phyloP scores from a whole-genome alignment of 1,284 basidiomycete genomes.

The Marasmius fiardii region DNA sequence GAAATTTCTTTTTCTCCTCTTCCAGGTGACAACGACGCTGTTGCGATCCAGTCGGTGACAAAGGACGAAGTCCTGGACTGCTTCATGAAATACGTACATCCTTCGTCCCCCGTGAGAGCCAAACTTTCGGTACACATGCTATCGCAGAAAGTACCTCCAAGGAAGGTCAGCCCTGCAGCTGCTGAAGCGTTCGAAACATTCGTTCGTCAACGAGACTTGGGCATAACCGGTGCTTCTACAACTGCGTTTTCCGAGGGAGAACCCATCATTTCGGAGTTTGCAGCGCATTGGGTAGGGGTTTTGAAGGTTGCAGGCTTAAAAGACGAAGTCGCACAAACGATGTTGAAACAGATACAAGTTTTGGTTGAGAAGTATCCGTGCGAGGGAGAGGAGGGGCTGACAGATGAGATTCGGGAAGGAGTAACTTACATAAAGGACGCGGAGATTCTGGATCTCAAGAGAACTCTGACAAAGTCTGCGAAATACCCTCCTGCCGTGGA shows the following conservation, averaged over 20 bases:
- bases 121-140: constrained; percentile 83
- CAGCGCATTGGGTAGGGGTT: constrained; percentile 36
- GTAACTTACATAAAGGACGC: constrained; percentile 54
- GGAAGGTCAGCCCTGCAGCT: constrained; percentile 65
- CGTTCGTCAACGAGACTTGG: constrained; percentile 50
- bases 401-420: constrained; percentile 42
- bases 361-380: constrained; percentile 53
- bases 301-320: constrained; percentile 20
- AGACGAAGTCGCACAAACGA: constrained; percentile 27
- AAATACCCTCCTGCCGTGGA: not conserved
- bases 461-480: constrained; percentile 1
- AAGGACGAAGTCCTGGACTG: constrained; percentile 80
- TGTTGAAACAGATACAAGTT: constrained; percentile 50
- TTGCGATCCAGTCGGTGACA: constrained; percentile 57
- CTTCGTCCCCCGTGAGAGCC: constrained; percentile 61
- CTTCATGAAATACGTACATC: constrained; percentile 72
- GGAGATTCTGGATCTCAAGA: constrained; percentile 75
- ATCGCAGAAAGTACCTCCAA: constrained; percentile 60
- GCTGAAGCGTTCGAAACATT: constrained; percentile 60
- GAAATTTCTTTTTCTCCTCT: constrained; percentile 10
- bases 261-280: constrained; percentile 39
- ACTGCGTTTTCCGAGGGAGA: constrained; percentile 44
- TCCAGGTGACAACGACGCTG: constrained; percentile 66
- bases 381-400: constrained; percentile 39
- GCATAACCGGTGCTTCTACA: constrained; percentile 56